These are phyloP conservation scores for Waltiozyma sp. DNA, from an alignment of 1,139 yeast species.

Conservation along the genomic window DNA sequence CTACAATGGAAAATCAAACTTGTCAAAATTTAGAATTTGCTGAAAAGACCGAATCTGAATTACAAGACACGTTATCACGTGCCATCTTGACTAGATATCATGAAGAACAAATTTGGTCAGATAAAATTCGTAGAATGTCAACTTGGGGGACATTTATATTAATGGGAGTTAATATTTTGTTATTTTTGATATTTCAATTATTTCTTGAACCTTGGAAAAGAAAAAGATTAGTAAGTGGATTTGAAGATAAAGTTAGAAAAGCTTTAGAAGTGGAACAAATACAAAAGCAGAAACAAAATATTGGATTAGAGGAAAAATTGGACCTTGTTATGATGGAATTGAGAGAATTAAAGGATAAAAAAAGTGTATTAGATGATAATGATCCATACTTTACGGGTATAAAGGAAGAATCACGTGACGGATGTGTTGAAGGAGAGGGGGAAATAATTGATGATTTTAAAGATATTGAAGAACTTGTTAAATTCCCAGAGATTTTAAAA, in stretches of 20 bases:
- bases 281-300: slow-evolving; percentile 20
- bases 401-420: too few species aligned
- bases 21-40: slow-evolving; percentile 32
- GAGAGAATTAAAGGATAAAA: slow-evolving; percentile 8
- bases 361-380: slow-evolving; percentile 3
- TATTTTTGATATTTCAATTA: slow-evolving; percentile 75
- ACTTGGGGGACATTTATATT: slow-evolving; percentile 95
- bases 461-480: background rate
- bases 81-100: slow-evolving; percentile 83
- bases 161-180: slow-evolving; percentile 74
- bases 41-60: slow-evolving; percentile 58
- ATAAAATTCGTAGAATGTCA: slow-evolving; percentile 83
- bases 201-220: slow-evolving; percentile 95
- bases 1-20: slow-evolving; percentile 45
- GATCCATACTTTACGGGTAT: background rate
- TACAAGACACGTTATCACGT: slow-evolving; percentile 59
- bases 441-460: background rate
- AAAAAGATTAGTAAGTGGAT: slow-evolving; percentile 63
- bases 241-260: slow-evolving; percentile 65
- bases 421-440: too few species aligned
- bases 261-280: slow-evolving; percentile 32
- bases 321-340: slow-evolving; percentile 8
- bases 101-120: slow-evolving; percentile 98
- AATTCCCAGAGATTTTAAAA: slow-evolving; percentile 1
- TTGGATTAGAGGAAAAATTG: slow-evolving; percentile 16